Evolutionary conservation across 495 filamentous ascomycete genomes (phyloP), one percentile per base, ranked within the genome.

Genomic region (Neurospora sp.): DNA sequence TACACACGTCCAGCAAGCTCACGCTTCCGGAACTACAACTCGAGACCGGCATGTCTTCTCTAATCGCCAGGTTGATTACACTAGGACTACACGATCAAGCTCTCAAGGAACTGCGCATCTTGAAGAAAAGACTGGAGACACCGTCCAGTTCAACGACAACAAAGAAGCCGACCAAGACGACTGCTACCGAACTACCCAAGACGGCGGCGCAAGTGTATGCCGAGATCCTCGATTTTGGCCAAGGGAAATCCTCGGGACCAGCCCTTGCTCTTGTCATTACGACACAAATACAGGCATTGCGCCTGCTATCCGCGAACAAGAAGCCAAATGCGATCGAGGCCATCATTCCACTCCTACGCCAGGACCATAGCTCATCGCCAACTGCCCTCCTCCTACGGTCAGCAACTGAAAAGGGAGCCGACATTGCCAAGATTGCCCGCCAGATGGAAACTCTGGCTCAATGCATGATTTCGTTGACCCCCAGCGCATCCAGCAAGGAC

Each of bases 21-120:
- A 86, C 73, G 4, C 79, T 88, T 18, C 88, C 90, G 10, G 87
- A 85, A 42, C 82, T 95, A 69, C 94, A 98, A 74, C 83, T 97
- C 4, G 95, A 98, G 77, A 90, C 89, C 72, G 96, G 93, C 8
- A 92, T 93, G 81, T 91, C 92, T 59, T 89, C 91, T 9, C 83
- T 99, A 48, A 83, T 92, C 35, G 88, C 87, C 48, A 94, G 90
- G 74, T 81, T 97, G 20, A 84, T 97, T 8, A 86, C 88, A 1
- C 81, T 97, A 68, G 90, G 90, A 16, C 79, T 96, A 71, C 89
- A 93, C 71, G 91, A 93, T 18, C 80, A 91, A 71, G 96, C 95
- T 7, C 81, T 90, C 71, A 93, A 91, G 76, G 94, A 98, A 80
- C 79, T 97, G 41, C 85, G 89, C 76, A 84, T 83, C 35, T 84